phyloP scores from a whole-genome alignment of 2,329 filamentous ascomycete species.

The Endoconidiophora polonica region DNA sequence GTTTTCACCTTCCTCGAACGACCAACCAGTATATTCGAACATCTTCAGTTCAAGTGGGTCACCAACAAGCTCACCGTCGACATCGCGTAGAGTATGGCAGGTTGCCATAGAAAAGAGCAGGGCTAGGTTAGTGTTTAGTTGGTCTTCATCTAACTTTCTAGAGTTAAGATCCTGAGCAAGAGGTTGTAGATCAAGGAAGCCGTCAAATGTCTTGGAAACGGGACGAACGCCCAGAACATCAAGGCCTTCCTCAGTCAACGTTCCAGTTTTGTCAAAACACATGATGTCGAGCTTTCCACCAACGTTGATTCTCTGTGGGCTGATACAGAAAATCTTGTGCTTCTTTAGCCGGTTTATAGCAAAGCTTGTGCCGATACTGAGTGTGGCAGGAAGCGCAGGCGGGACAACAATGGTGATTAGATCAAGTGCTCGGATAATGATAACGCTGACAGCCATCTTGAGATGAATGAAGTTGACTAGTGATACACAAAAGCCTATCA shows the following conservation, averaged over 20 bases:
- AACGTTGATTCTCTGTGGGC: constrained; percentile 90
- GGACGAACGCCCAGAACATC: constrained; percentile 82
- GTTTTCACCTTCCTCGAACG: constrained; percentile 57
- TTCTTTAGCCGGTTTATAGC: constrained; percentile 71
- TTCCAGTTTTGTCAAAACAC: constrained; percentile 99
- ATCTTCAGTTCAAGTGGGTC: constrained; percentile 95
- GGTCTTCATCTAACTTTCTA: constrained; percentile 36
- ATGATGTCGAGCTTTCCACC: constrained; percentile 90
- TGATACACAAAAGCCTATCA: constrained; percentile 75
- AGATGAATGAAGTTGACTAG: constrained; percentile 86
- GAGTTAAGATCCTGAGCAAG: constrained; percentile 24
- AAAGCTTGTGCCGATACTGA: constrained; percentile 95
- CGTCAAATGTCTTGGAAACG: constrained; percentile 24
- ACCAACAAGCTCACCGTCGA: constrained; percentile 78
- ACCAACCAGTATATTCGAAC: constrained; percentile 94
- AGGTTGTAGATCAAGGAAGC: constrained; percentile 8
- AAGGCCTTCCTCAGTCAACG: constrained; percentile 84
- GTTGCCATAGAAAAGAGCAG: constrained; percentile 85
- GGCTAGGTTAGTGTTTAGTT: constrained; percentile 12
- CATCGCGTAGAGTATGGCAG: constrained; percentile 74
- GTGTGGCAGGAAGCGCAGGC: constrained; percentile 79
- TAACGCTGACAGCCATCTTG: constrained; percentile 70
- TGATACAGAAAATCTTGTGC: constrained; percentile 93
- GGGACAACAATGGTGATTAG: constrained; percentile 96
- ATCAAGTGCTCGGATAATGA: constrained; percentile 81